Evolutionary conservation across 2,329 filamentous ascomycete species (phyloP).

Genomic region (Drechslerella dactyloides): DNA sequence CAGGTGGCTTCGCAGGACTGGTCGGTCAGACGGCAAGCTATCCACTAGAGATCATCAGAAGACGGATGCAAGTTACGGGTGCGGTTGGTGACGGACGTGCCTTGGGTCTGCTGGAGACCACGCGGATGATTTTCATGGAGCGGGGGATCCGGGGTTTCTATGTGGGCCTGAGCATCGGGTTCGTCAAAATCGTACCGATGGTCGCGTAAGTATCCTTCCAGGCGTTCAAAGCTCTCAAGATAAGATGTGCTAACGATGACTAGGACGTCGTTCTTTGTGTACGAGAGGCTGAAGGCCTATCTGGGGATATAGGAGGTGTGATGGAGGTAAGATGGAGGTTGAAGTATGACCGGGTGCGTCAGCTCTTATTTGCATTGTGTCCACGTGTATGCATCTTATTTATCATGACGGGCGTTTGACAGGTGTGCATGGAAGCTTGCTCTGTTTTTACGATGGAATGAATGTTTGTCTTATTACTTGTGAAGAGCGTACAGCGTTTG

Average conservation of each 20-base stretch:
- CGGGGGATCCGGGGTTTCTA: conserved; percentile 83
- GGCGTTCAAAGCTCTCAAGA: not conserved
- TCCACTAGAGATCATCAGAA: conserved; percentile 86
- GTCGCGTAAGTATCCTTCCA: conserved; percentile 63
- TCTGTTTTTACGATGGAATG: not conserved
- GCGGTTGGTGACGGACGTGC: conserved; percentile 88
- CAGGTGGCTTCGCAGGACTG: conserved; percentile 84
- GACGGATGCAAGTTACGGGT: conserved; percentile 94
- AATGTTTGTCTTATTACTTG: not conserved
- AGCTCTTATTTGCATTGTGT: too few species aligned
- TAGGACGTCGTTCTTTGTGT: conserved; percentile 69
- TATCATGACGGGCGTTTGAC: not conserved
- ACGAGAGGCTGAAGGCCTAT: conserved; percentile 68
- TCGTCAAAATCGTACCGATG: conserved; percentile 93
- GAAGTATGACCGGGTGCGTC: too few species aligned
- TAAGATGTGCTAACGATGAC: conserved; percentile 30
- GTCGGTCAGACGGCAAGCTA: conserved; percentile 92
- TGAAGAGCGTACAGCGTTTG: not conserved
- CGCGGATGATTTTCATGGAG: conserved; percentile 74
- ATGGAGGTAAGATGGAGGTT: too few species aligned
- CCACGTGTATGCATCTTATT: too few species aligned
- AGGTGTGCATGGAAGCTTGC: not conserved
- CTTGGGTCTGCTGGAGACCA: conserved; percentile 79
- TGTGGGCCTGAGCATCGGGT: conserved; percentile 90
- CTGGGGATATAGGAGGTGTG: conserved; percentile 62